Evolutionary conservation across 768 basidiomycete genomes (phyloP).

Genomic region (Mycena maculata): DNA sequence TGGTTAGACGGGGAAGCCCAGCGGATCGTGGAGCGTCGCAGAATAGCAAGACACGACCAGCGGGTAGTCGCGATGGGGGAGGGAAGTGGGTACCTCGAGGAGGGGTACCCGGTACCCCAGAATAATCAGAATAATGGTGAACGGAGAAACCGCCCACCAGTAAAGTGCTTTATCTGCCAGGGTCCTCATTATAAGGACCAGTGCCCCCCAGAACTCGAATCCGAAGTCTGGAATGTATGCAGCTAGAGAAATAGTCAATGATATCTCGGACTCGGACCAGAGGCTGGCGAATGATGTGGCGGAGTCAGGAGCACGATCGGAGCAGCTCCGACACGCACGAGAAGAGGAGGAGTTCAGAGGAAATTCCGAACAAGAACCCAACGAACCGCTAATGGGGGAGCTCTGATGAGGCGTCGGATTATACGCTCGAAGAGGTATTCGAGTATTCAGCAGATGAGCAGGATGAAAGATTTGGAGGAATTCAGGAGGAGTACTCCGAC

Average conservation of each 20-base stretch:
- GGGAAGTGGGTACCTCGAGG: too few species aligned
- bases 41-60: neutral
- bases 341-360: too few species aligned
- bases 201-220: neutral
- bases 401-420: too few species aligned
- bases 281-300: too few species aligned
- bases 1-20: too few species aligned
- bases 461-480: too few species aligned
- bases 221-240: neutral
- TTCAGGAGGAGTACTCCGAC: neutral
- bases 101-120: too few species aligned
- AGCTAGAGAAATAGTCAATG: neutral
- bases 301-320: neutral
- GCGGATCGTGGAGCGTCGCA: neutral
- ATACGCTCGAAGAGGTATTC: too few species aligned
- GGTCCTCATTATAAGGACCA: neutral
- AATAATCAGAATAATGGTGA: too few species aligned
- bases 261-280: neutral
- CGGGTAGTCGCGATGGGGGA: constrained; percentile 17
- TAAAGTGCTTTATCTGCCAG: neutral
- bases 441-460: too few species aligned
- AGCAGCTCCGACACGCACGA: neutral
- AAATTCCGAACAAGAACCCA: too few species aligned
- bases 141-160: neutral
- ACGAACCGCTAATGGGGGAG: too few species aligned